phyloP scores from a whole-genome alignment of 1,284 basidiomycete genomes.

The Exobasidium rhododendri region DNA sequence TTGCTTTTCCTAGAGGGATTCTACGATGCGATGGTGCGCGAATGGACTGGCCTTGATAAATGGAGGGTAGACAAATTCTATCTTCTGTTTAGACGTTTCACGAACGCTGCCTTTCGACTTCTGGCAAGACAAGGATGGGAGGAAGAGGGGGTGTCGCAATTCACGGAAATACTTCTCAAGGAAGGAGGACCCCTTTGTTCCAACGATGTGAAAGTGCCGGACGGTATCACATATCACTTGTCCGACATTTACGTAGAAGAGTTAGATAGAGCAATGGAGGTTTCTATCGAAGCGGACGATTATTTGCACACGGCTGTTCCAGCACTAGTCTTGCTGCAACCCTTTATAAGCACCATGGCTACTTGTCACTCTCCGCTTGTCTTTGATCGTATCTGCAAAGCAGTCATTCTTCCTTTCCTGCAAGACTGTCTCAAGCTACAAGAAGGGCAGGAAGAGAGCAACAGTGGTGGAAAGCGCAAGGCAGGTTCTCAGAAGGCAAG shows the following conservation, averaged over 20 bases:
- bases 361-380: constrained; percentile 64
- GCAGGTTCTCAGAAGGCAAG: constrained; percentile 8
- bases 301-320: constrained; percentile 55
- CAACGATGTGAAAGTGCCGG: constrained; percentile 69
- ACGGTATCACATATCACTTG: constrained; percentile 68
- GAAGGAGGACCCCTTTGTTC: constrained; percentile 25
- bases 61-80: constrained; percentile 84
- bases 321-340: constrained; percentile 63
- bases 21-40: constrained; percentile 81
- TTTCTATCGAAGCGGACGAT: constrained; percentile 16
- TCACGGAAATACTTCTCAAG: constrained; percentile 20
- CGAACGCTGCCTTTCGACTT: constrained; percentile 78
- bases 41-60: constrained; percentile 89
- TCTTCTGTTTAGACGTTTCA: constrained; percentile 83
- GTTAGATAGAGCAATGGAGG: constrained; percentile 67
- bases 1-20: constrained; percentile 79
- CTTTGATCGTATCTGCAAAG: constrained; percentile 67
- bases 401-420: constrained; percentile 66
- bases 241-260: constrained; percentile 88
- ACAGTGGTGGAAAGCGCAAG: background rate
- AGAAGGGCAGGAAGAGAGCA: constrained; percentile 1
- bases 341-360: constrained; percentile 70
- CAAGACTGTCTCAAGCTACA: constrained; percentile 27
- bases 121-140: constrained; percentile 73
- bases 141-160: constrained; percentile 56